These are phyloP conservation scores for Clohesyomyces aquaticus DNA, from an alignment of 495 filamentous ascomycete species.

Conservation along the genomic window DNA sequence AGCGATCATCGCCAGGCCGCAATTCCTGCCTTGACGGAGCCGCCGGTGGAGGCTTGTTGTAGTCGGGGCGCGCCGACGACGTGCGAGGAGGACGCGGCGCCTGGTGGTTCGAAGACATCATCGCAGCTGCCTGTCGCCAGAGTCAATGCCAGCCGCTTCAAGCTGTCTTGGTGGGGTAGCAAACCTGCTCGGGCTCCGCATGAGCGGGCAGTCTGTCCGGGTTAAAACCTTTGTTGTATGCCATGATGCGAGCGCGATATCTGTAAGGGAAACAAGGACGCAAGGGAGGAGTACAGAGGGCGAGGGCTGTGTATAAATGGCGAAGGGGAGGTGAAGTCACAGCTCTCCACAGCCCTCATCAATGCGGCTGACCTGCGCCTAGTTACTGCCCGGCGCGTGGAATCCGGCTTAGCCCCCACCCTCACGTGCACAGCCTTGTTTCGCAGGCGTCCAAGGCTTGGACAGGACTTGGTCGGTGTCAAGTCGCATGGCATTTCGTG, in stretches of 20 bases:
- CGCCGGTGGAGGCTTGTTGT: slow-evolving; percentile 44
- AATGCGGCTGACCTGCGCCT: background rate
- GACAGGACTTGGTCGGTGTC: too few relatives aligned
- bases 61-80: slow-evolving; percentile 42
- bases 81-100: slow-evolving; percentile 30
- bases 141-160: slow-evolving; percentile 20
- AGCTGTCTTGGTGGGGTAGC: background rate
- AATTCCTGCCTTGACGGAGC: slow-evolving; percentile 28
- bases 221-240: slow-evolving; percentile 90
- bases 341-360: too few relatives aligned
- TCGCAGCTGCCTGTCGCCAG: slow-evolving; percentile 34
- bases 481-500: too few relatives aligned
- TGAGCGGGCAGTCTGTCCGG: slow-evolving; percentile 98
- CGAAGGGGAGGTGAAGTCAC: background rate
- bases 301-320: background rate
- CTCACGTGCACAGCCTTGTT: too few relatives aligned
- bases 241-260: slow-evolving; percentile 61
- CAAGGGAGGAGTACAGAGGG: background rate
- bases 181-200: slow-evolving; percentile 89
- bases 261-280: background rate
- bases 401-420: too few relatives aligned
- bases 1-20: slow-evolving; percentile 39
- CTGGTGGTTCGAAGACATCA: slow-evolving; percentile 22
- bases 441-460: too few relatives aligned
- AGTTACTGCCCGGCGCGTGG: too few relatives aligned